phyloP scores from a whole-genome alignment of 2,329 filamentous ascomycete species.

The Harringtonia aguacate region DNA sequence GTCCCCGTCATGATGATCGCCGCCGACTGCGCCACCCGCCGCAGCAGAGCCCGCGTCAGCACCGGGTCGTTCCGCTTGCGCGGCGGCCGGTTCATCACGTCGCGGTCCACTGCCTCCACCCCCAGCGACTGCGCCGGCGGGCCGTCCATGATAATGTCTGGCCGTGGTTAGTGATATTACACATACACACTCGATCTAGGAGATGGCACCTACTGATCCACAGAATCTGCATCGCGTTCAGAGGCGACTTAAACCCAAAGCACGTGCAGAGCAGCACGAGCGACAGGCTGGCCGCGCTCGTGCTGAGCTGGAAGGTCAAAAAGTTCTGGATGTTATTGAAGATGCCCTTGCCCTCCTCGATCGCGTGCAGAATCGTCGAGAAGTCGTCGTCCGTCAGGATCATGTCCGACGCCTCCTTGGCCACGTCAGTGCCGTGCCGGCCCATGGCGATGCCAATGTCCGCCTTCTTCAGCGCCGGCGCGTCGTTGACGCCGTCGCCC shows the following conservation, averaged over 20 bases:
- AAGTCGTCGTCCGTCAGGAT: slow-evolving; percentile 85
- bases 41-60: slow-evolving; percentile 72
- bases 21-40: slow-evolving; percentile 78
- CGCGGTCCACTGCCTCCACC: slow-evolving; percentile 87
- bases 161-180: not conserved
- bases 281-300: slow-evolving; percentile 84
- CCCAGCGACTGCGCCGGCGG: slow-evolving; percentile 94
- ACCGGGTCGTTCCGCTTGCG: slow-evolving; percentile 80
- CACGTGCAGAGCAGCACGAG: slow-evolving; percentile 88
- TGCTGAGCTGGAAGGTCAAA: slow-evolving; percentile 95
- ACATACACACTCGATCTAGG: too few relatives aligned
- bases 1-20: slow-evolving; percentile 88
- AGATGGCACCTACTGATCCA: slow-evolving; percentile 88
- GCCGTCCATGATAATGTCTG: slow-evolving; percentile 99
- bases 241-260: slow-evolving; percentile 84
- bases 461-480: slow-evolving; percentile 89
- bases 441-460: slow-evolving; percentile 99
- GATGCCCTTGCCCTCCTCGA: slow-evolving; percentile 97
- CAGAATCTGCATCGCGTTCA: slow-evolving; percentile 99
- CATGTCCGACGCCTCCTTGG: slow-evolving; percentile 94
- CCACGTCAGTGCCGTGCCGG: slow-evolving; percentile 86
- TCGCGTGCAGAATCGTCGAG: slow-evolving; percentile 83
- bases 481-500: slow-evolving; percentile 95
- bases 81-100: slow-evolving; percentile 86
- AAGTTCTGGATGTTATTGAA: slow-evolving; percentile 99